phyloP scores from a whole-genome alignment of 371 early-diverging fungal genomes.

The Vairimorpha necatrix region DNA sequence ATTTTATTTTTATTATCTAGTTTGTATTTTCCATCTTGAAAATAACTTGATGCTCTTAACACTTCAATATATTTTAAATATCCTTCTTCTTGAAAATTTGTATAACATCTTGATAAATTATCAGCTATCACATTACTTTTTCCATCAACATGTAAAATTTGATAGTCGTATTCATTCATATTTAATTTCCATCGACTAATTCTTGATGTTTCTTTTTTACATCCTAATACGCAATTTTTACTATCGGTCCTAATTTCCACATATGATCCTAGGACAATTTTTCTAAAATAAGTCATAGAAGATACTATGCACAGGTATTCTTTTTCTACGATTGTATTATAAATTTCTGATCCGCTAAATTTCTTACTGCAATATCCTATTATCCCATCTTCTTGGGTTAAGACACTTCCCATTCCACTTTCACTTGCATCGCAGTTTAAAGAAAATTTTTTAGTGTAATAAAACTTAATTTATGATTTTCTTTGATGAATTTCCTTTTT shows the following conservation, averaged over 20 bases:
- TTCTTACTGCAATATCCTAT: conserved; percentile 27
- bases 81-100: not conserved
- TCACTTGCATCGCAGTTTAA: conserved; percentile 46
- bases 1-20: not conserved
- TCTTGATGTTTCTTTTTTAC: not conserved
- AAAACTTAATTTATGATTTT: not conserved
- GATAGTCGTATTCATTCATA: conserved; percentile 25
- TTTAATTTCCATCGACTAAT: conserved; percentile 24
- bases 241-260: not conserved
- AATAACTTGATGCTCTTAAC: too few species aligned
- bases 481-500: not conserved
- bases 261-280: not conserved
- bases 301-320: not conserved
- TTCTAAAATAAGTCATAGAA: conserved; percentile 23
- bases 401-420: conserved; percentile 35
- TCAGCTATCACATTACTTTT: conserved; percentile 30
- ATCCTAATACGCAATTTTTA: not conserved
- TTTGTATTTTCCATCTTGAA: not conserved
- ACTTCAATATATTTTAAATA: not conserved
- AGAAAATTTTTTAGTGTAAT: conserved; percentile 28
- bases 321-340: conserved; percentile 36
- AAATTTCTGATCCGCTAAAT: conserved; percentile 12
- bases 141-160: too few species aligned
- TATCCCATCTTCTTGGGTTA: conserved; percentile 33
- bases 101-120: conserved; percentile 21